Conservation (phyloP, 148 eudicot genomes). For the Rhododendron ovatum region DNA sequence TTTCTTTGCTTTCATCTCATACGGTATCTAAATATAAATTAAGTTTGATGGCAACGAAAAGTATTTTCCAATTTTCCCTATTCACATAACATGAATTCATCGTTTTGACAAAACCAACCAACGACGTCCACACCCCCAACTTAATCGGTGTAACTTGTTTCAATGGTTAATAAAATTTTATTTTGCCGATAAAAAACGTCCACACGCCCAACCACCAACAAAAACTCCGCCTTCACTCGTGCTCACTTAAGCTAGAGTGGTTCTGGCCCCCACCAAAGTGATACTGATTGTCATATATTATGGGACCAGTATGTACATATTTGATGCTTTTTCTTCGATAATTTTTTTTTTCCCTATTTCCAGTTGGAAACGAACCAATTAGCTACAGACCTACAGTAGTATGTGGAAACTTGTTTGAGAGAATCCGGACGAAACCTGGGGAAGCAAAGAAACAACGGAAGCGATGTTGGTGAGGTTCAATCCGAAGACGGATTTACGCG, state of each 20-base stretch:
- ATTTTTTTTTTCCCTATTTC: background rate
- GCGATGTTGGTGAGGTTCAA: slow-evolving; percentile 99
- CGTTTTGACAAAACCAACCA: background rate
- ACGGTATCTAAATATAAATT: background rate
- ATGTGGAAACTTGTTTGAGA: background rate
- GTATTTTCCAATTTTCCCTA: background rate
- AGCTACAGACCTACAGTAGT: background rate
- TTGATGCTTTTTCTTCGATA: background rate
- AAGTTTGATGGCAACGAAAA: background rate
- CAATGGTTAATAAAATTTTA: no score
- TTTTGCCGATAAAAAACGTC: no score
- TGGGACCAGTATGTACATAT: background rate
- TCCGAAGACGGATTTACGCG: slow-evolving; percentile 81
- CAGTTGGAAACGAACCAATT: background rate
- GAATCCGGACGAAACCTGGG: background rate
- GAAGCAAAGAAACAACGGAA: slow-evolving; percentile 20
- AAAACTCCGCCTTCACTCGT: background rate
- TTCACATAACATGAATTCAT: background rate
- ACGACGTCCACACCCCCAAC: no score
- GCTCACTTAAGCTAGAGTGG: background rate
- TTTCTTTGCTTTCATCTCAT: background rate
- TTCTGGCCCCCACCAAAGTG: background rate
- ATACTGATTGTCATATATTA: background rate
- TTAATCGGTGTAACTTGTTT: no score
- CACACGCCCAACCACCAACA: slow-evolving; percentile 15